phyloP scores from a whole-genome alignment of 306 rosid genomes.

The Oxytropis ochrocephala region DNA sequence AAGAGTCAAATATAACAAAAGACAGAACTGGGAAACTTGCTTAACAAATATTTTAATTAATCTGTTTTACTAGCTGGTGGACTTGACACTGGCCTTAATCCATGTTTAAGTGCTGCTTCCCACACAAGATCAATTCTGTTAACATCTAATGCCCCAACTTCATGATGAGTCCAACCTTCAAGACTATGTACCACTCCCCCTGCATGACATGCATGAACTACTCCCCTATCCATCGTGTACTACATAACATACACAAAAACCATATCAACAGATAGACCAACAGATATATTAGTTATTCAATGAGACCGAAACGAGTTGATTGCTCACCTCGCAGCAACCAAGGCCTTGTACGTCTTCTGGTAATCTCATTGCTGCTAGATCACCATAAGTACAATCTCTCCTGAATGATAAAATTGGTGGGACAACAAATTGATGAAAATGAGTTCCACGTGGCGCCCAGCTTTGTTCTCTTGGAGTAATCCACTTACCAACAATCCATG shows the following conservation, averaged over 20 bases:
- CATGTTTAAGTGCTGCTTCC: slow-evolving; percentile 87
- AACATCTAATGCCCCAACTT: slow-evolving; percentile 89
- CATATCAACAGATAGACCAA: not conserved
- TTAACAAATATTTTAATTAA: not conserved
- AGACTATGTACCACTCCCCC: slow-evolving; percentile 90
- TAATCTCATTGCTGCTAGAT: slow-evolving; percentile 91
- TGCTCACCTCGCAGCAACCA: slow-evolving; percentile 72
- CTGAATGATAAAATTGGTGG: slow-evolving; percentile 80
- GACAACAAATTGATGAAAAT: slow-evolving; percentile 94
- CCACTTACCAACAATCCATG: slow-evolving; percentile 99
- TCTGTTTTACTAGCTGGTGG: not conserved
- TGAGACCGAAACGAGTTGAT: not conserved
- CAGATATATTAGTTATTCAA: too few relatives aligned
- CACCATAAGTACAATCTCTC: slow-evolving; percentile 92
- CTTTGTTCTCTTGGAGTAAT: slow-evolving; percentile 79
- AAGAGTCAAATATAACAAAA: not conserved
- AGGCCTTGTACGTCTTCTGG: slow-evolving; percentile 82
- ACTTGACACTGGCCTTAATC: slow-evolving; percentile 56
- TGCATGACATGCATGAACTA: slow-evolving; percentile 97
- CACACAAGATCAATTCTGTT: slow-evolving; percentile 85
- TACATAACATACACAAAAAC: slow-evolving; percentile 14
- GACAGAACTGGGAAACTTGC: not conserved
- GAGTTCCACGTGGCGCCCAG: slow-evolving; percentile 92
- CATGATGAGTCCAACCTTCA: slow-evolving; percentile 92
- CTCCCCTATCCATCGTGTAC: slow-evolving; percentile 97